Base-by-base conservation (phyloP, 352 stramenopile genomes). In the Pythium vanterpoolii region DNA sequence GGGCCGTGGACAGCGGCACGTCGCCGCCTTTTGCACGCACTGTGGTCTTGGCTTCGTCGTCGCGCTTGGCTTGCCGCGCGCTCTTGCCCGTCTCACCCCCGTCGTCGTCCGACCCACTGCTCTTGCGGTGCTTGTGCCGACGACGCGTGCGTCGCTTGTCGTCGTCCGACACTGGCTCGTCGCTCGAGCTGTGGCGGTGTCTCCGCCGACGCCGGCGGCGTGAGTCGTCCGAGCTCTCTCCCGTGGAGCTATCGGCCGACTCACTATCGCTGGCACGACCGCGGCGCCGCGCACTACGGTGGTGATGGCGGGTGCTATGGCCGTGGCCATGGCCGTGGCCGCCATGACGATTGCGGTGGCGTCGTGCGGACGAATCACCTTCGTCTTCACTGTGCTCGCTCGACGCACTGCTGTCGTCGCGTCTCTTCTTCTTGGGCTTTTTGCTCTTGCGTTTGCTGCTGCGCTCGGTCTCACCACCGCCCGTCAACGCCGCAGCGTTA, bases 121-220 rank as follows among this genome's bases (percentile, higher is more conserved):
- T 40, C 47, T 55, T 55, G 30, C 66, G 73, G 23, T 68, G 77
- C 51, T 84, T 79, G 59, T 76, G 64, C 10, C 62, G 62, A n/a
- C 63, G 64, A 18, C 60, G 28, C 3, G 57, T 55, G 13, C 56
- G 60, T 3, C 48, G 51, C 49, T 63, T 65, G 54, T 85, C 73
- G 54, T 71, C 79, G 47, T 83, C 78, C 2, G 79, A 69, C 10
- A 81, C 71, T 8, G 81, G 71, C 1, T 85, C 79, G 14, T 88
- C 77, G 43, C 76, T 87, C 10, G 79, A 89, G 51, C 61, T 84
- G 34, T 61, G 60, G 34, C 68, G 66, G 28, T 70, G 73, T 43
- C 77, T 78, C 24, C 77, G 68, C 27, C 69, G 75, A 16, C 68
- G 70, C 53, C 72, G 71, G 14, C 64, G 57, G 23, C 78, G 73